These are phyloP conservation scores for Mycena rebaudengoi DNA, from an alignment of 768 basidiomycete genomes.

Conservation along the genomic window DNA sequence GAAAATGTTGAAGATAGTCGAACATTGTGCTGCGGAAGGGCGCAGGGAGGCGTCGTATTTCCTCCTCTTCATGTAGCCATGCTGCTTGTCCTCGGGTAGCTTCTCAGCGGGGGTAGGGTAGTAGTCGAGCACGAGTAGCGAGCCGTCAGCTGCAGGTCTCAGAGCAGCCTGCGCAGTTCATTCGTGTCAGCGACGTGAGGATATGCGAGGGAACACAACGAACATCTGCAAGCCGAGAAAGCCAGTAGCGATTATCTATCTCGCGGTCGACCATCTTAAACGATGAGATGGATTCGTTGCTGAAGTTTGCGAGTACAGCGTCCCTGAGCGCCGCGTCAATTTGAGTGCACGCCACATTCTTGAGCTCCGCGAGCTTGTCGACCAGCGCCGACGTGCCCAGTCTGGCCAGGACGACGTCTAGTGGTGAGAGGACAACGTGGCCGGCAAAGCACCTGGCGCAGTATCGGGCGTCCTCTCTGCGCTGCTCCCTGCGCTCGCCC, in stretches of 20 bases:
- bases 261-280: background rate
- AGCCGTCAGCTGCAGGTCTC: conserved; percentile 5
- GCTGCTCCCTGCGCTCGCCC: no score
- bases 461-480: no score
- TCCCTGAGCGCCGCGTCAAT: no score
- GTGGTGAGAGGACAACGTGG: no score
- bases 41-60: conserved; percentile 21
- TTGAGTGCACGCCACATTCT: no score
- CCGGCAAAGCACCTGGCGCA: no score
- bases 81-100: conserved; percentile 10
- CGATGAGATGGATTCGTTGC: no score
- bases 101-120: conserved; percentile 1
- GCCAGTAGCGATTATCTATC: conserved; percentile 14
- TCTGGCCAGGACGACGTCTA: no score
- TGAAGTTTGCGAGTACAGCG: no score
- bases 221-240: conserved; percentile 17
- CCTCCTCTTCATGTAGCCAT: conserved; percentile 9
- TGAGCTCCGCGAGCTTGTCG: no score
- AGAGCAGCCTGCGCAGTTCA: conserved; percentile 10
- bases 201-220: conserved; percentile 11
- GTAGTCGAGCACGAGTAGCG: conserved; percentile 10
- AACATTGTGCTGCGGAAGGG: conserved; percentile 3
- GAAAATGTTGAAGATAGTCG: conserved; percentile 13
- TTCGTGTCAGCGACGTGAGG: conserved; percentile 6
- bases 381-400: no score